Evolutionary conservation across 371 early-diverging fungal species (phyloP), one percentile per base, ranked within the genome.

Genomic region (Actinomucor elegans): DNA sequence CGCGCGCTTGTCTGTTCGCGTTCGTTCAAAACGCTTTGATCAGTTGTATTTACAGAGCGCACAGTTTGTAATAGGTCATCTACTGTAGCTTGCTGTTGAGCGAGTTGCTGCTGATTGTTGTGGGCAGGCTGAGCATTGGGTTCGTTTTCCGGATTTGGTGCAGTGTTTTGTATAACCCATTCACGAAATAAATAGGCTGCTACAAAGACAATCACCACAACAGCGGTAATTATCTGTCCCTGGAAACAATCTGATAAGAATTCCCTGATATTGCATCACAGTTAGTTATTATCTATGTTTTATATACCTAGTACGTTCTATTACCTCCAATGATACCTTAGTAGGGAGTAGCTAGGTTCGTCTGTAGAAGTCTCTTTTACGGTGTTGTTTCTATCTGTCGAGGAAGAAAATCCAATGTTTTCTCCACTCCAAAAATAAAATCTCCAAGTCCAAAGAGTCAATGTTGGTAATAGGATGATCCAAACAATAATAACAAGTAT

Each of bases 201-300:
- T 9, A 92, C 79, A 56, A 90, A 90, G 10, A 85, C 71, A 15
- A 93, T 64, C 9, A 94, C 78, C 0, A 87, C 85, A 8, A 86
- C 59, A 6, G 84, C 73, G 0, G 88, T 85, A 27, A 94, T 85
- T 29, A 90, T 76, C 46, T 89, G 88, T 3, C 96, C 96, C 45
- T 94, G 89, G 52, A 93, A 79, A 41, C 91, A 89, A 63, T 93
- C 93, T 29, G 85, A 60, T 17, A 88, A 59, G 45, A 92, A 84
- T 21, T 70, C 64, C 34, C 86, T 85, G 58, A 18, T 20, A 23
- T 33, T 34, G 11, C 20, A 53, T 17, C 34, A 36, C 15, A 9
- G n/a, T n/a, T n/a, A n/a, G n/a, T n/a, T n/a, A n/a, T n/a, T n/a
- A n/a, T n/a, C n/a, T n/a, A n/a, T n/a, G n/a, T n/a, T n/a, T n/a